phyloP scores from a whole-genome alignment of 108 stramenopile species.

The Nannochloropsis oceanica region DNA sequence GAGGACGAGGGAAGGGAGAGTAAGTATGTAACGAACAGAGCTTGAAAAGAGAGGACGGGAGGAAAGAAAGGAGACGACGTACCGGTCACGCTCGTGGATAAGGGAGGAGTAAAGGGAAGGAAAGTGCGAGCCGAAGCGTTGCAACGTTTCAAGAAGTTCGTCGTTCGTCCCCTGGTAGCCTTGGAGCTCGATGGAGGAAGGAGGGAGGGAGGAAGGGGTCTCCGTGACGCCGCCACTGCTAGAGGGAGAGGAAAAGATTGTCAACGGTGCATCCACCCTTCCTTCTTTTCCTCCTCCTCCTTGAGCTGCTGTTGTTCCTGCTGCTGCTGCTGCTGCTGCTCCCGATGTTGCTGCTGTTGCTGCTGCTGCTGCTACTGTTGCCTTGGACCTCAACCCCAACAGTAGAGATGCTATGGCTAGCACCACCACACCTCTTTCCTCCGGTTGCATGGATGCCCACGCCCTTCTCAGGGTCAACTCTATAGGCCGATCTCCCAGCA shows the following conservation, averaged over 20 bases:
- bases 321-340: background rate
- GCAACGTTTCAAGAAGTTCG: background rate
- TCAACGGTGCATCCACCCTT: background rate
- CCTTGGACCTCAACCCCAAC: background rate
- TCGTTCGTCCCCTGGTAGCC: background rate
- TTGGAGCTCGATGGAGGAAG: background rate
- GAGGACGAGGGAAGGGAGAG: too few species aligned
- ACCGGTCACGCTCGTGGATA: background rate
- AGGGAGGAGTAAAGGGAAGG: background rate
- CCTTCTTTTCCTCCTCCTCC: too few species aligned
- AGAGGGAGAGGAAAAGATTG: background rate
- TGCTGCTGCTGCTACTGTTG: background rate
- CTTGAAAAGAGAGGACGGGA: background rate
- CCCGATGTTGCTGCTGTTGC: background rate
- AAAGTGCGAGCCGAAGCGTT: background rate
- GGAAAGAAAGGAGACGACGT: background rate
- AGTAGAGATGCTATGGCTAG: background rate
- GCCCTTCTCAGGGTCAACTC: background rate
- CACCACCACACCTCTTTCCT: background rate
- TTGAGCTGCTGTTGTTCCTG: background rate
- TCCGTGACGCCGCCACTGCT: background rate
- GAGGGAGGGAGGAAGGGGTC: background rate
- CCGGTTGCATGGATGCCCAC: background rate
- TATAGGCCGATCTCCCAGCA: background rate
- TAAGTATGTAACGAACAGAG: background rate